Percentiles rank a stretch among this genome's conserved stretches.
These are phyloP conservation scores for Tubosaeta sp. DNA, from an alignment of 768 basidiomycete genomes.

Conservation along the genomic window DNA sequence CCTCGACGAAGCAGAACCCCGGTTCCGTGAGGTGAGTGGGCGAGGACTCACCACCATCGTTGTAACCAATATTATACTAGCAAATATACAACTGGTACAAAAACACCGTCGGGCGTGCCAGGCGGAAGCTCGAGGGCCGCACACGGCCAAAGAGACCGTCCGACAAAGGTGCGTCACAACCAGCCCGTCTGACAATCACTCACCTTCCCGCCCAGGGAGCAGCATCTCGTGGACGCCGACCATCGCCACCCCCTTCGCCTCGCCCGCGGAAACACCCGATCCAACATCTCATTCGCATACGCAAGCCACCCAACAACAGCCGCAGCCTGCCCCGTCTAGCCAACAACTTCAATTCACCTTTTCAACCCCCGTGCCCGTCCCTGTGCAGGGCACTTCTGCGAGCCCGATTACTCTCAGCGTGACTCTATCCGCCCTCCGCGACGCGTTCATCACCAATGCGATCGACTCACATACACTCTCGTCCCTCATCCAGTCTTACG, in stretches of 20 bases:
- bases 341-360: constrained; percentile 43
- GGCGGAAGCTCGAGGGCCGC: constrained; percentile 54
- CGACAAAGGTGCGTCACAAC: constrained; percentile 41
- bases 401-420: constrained; percentile 26
- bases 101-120: constrained; percentile 59
- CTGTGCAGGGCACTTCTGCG: constrained; percentile 18
- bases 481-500: constrained; percentile 50
- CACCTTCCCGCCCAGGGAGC: constrained; percentile 4
- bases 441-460: constrained; percentile 32
- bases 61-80: constrained; percentile 12
- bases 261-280: constrained; percentile 21
- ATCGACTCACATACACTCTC: constrained; percentile 48
- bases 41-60: neutral
- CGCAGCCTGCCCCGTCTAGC: constrained; percentile 26
- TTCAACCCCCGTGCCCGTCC: constrained; percentile 44
- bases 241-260: constrained; percentile 35
- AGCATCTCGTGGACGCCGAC: constrained; percentile 39
- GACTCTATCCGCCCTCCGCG: constrained; percentile 26
- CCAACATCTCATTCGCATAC: constrained; percentile 17
- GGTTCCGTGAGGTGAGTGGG: constrained; percentile 53
- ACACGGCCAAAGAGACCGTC: constrained; percentile 47
- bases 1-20: constrained; percentile 53
- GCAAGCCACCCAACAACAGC: constrained; percentile 18
- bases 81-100: constrained; percentile 77
- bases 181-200: neutral